Percentiles rank a stretch among this genome's conserved stretches.
phyloP scores from a whole-genome alignment of 805 yeast species.

The Hanseniaspora jakobsenii region DNA sequence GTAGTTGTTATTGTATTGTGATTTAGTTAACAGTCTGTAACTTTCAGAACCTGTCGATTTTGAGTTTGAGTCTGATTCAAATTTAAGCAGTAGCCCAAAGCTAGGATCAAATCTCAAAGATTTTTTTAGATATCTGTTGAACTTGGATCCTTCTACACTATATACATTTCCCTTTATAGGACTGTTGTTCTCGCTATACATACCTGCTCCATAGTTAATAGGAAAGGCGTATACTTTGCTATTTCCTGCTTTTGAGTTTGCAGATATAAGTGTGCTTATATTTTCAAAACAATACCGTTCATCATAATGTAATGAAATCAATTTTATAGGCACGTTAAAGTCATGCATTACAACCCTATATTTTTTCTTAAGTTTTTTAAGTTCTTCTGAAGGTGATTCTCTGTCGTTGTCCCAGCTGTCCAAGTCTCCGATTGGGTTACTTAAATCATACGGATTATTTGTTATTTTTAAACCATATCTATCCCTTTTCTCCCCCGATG shows the following conservation, averaged over 20 bases:
- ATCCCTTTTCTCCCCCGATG: slow-evolving; percentile 1
- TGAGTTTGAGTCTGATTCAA: neutral
- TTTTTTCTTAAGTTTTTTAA: slow-evolving; percentile 2
- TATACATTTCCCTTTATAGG: neutral
- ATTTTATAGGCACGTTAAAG: slow-evolving; percentile 7
- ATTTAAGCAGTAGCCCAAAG: slow-evolving; percentile 11
- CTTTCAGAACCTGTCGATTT: slow-evolving; percentile 3
- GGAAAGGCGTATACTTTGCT: slow-evolving; percentile 10
- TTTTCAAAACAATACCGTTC: slow-evolving; percentile 9
- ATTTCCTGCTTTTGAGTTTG: no score
- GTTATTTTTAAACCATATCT: slow-evolving; percentile 8
- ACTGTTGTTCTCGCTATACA: neutral
- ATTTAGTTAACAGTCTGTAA: slow-evolving; percentile 10
- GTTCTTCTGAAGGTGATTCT: neutral
- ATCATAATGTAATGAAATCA: slow-evolving; percentile 9
- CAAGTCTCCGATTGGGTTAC: neutral
- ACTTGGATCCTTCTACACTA: slow-evolving; percentile 4
- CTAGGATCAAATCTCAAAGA: slow-evolving; percentile 10
- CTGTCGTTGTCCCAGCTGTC: neutral
- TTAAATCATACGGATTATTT: neutral
- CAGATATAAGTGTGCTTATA: neutral
- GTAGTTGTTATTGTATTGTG: neutral
- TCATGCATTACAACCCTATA: slow-evolving; percentile 6
- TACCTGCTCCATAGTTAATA: neutral
- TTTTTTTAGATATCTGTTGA: slow-evolving; percentile 5